These are phyloP conservation scores for Xanthoceras sorbifolium DNA, from an alignment of 345 rosid species.

Conservation along the genomic window DNA sequence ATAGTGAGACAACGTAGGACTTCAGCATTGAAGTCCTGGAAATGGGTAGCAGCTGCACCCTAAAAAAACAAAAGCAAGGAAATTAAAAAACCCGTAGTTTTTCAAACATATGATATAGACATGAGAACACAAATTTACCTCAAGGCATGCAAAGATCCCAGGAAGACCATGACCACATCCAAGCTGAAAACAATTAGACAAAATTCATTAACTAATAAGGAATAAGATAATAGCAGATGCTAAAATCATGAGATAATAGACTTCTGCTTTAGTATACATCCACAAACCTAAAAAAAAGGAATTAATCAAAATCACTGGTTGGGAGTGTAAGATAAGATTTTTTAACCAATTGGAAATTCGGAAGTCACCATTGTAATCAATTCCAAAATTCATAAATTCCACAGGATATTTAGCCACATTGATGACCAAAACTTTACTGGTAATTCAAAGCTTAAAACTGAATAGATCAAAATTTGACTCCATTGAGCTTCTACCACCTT, in stretches of 20 bases:
- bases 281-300: background rate
- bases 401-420: background rate
- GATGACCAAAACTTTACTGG: background rate
- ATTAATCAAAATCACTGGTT: background rate
- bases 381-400: background rate
- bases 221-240: background rate
- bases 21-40: slow-evolving; percentile 94
- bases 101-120: slow-evolving; percentile 8
- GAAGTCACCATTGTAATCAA: background rate
- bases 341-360: background rate
- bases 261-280: background rate
- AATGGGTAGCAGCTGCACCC: slow-evolving; percentile 73
- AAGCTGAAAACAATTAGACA: slow-evolving; percentile 53
- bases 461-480: background rate
- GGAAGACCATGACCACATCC: slow-evolving; percentile 98
- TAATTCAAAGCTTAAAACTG: background rate
- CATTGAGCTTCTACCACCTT: background rate
- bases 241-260: background rate
- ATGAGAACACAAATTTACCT: slow-evolving; percentile 45
- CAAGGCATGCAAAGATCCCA: slow-evolving; percentile 73
- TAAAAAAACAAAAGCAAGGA: slow-evolving; percentile 30
- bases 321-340: background rate
- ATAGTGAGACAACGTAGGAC: slow-evolving; percentile 81
- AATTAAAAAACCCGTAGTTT: slow-evolving; percentile 9
- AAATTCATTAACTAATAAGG: slow-evolving; percentile 19